These are phyloP conservation scores for Rosa hybrid DNA, from an alignment of 331 rosid species.

Conservation along the genomic window DNA sequence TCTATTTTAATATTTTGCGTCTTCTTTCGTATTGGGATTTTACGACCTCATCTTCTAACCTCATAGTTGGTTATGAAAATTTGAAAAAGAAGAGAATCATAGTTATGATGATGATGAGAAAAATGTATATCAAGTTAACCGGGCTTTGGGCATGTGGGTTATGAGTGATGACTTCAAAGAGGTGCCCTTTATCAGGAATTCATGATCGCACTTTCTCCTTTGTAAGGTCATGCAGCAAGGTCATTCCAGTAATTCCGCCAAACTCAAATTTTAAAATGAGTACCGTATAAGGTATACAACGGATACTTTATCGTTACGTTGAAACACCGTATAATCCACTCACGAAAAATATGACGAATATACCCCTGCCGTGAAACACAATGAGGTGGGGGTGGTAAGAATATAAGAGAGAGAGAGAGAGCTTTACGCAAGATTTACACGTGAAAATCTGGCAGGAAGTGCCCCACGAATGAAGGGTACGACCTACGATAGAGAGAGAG, in stretches of 20 bases:
- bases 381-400: neutral
- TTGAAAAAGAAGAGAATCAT: neutral
- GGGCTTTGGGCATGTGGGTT: conserved; percentile 18
- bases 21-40: too few species aligned
- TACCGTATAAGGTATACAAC: conserved; percentile 9
- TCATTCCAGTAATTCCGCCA: neutral
- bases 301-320: conserved; percentile 36
- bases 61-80: neutral
- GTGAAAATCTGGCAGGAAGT: conserved; percentile 25
- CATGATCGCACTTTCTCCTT: conserved; percentile 1
- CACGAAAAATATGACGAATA: neutral
- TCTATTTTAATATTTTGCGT: too few species aligned
- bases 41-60: too few species aligned
- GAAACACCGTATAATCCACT: conserved; percentile 4
- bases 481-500: neutral
- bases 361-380: neutral
- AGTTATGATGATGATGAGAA: conserved; percentile 10
- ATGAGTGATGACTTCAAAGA: neutral
- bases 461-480: conserved; percentile 35
- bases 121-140: neutral
- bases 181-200: conserved; percentile 1
- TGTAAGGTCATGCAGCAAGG: neutral
- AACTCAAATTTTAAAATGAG: conserved; percentile 23
- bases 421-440: conserved; percentile 17
- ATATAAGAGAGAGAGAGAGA: neutral